Evolutionary conservation across 2,329 filamentous ascomycete genomes (phyloP).

Genomic region (Fusarium decemcellulare): DNA sequence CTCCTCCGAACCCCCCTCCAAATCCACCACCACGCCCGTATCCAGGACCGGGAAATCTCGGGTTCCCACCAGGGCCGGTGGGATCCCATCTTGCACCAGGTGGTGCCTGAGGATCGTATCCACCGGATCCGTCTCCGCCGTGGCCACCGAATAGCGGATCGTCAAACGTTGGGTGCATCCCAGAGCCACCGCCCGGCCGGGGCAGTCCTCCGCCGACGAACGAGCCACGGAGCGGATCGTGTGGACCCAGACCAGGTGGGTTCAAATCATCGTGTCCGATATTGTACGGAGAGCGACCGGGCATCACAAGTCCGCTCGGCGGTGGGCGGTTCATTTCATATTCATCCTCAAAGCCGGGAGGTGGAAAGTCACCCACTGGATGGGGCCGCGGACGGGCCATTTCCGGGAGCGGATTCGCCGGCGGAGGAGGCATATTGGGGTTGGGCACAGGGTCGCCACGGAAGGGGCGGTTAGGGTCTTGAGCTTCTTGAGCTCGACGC

Average conservation of each 20-base stretch:
- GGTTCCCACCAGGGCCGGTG: slow-evolving; percentile 75
- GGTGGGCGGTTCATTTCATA: slow-evolving; percentile 81
- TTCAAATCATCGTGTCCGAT: slow-evolving; percentile 92
- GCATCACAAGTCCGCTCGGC: slow-evolving; percentile 50
- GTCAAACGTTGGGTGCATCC: slow-evolving; percentile 97
- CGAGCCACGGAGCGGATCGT: slow-evolving; percentile 82
- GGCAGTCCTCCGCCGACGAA: slow-evolving; percentile 74
- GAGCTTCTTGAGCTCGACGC: slow-evolving; percentile 58
- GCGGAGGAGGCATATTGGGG: slow-evolving; percentile 73
- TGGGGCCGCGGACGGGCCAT: slow-evolving; percentile 69
- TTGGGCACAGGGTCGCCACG: slow-evolving; percentile 65
- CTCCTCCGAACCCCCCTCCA: slow-evolving; percentile 56
- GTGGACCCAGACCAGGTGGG: slow-evolving; percentile 86
- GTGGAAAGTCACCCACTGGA: slow-evolving; percentile 82
- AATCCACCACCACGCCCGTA: slow-evolving; percentile 56
- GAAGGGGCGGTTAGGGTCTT: slow-evolving; percentile 50
- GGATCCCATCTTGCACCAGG: slow-evolving; percentile 95
- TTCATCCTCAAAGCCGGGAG: slow-evolving; percentile 94
- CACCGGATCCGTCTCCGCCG: slow-evolving; percentile 50
- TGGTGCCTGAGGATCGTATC: slow-evolving; percentile 78
- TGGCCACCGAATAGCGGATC: slow-evolving; percentile 81
- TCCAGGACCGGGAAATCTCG: slow-evolving; percentile 62
- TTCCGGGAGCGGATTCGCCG: slow-evolving; percentile 75
- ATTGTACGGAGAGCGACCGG: slow-evolving; percentile 71
- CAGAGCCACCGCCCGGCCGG: slow-evolving; percentile 74